Percentiles rank a stretch among this genome's conserved stretches.
phyloP scores from a whole-genome alignment of 495 filamentous ascomycete genomes.

The Terfezia claveryi region DNA sequence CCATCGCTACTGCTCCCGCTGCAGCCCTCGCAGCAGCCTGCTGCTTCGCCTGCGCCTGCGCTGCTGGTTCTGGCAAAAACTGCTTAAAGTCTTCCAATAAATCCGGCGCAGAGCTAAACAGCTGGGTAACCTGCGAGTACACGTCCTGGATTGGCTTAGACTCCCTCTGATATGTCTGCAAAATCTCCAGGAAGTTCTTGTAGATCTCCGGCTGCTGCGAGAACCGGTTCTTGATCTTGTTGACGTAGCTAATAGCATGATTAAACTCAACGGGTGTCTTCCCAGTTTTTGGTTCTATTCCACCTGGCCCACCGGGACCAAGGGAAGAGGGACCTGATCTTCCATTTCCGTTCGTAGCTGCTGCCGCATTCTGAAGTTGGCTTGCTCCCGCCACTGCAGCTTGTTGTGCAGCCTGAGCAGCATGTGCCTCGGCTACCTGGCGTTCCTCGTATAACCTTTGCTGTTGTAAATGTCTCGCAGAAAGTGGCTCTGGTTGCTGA shows the following conservation, averaged over 20 bases:
- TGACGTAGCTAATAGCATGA: conserved; percentile 98
- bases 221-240: conserved; percentile 99
- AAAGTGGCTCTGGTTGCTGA: conserved; percentile 7
- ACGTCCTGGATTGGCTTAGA: conserved; percentile 98
- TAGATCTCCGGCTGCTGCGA: conserved; percentile 90
- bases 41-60: conserved; percentile 56
- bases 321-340: conserved; percentile 23
- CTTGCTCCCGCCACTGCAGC: conserved; percentile 57
- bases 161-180: conserved; percentile 96
- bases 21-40: conserved; percentile 49
- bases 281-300: conserved; percentile 24
- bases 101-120: conserved; percentile 89
- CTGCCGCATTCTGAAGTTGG: conserved; percentile 54
- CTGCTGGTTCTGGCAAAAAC: conserved; percentile 90
- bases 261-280: conserved; percentile 87
- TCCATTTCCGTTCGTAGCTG: conserved; percentile 31
- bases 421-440: conserved; percentile 12
- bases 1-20: conserved; percentile 35
- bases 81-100: conserved; percentile 97
- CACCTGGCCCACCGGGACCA: conserved; percentile 26
- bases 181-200: conserved; percentile 95
- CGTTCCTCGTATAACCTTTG: conserved; percentile 24
- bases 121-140: conserved; percentile 83
- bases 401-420: conserved; percentile 36
- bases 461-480: conserved; percentile 19